These are phyloP conservation scores for Phytophthora chlamydospora DNA, from an alignment of 352 stramenopile species.

Conservation along the genomic window DNA sequence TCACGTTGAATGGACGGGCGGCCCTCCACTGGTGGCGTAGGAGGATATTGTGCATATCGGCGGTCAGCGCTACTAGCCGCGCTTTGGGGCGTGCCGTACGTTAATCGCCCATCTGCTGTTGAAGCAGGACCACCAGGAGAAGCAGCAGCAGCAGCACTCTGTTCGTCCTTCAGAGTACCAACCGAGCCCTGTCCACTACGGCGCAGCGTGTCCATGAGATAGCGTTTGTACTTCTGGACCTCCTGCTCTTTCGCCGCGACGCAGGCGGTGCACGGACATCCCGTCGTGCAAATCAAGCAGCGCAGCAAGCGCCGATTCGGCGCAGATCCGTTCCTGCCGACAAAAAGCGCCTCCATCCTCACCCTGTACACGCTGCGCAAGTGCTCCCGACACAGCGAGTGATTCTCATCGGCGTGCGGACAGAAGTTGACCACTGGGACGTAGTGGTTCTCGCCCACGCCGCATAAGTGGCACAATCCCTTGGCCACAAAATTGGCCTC, in stretches of 20 bases:
- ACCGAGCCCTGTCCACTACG: slow-evolving; percentile 28
- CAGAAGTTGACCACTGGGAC: slow-evolving; percentile 84
- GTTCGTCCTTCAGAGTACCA: slow-evolving; percentile 5
- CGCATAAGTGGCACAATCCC: slow-evolving; percentile 73
- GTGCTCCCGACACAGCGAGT: slow-evolving; percentile 80
- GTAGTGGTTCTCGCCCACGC: slow-evolving; percentile 46
- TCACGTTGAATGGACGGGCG: slow-evolving; percentile 13
- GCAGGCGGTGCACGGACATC: slow-evolving; percentile 69
- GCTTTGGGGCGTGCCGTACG: slow-evolving; percentile 14
- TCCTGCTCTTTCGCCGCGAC: slow-evolving; percentile 37
- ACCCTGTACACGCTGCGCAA: slow-evolving; percentile 74
- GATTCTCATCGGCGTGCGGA: slow-evolving; percentile 59
- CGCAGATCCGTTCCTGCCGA: slow-evolving; percentile 67
- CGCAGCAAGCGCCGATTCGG: slow-evolving; percentile 68
- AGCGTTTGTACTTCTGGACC: slow-evolving; percentile 45
- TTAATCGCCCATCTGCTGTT: slow-evolving; percentile 7
- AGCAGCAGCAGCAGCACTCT: slow-evolving; percentile 6
- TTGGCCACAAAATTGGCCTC: slow-evolving; percentile 81
- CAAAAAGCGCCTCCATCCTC: slow-evolving; percentile 77
- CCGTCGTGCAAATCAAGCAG: slow-evolving; percentile 64
- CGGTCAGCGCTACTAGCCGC: slow-evolving; percentile 12
- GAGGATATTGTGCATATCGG: slow-evolving; percentile 23
- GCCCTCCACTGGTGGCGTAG: slow-evolving; percentile 8
- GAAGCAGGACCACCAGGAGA: neutral
- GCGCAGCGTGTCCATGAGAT: slow-evolving; percentile 40